These are phyloP conservation scores for Macadamia integrifolia DNA, from an alignment of 164 flowering plant genomes.

Conservation along the genomic window DNA sequence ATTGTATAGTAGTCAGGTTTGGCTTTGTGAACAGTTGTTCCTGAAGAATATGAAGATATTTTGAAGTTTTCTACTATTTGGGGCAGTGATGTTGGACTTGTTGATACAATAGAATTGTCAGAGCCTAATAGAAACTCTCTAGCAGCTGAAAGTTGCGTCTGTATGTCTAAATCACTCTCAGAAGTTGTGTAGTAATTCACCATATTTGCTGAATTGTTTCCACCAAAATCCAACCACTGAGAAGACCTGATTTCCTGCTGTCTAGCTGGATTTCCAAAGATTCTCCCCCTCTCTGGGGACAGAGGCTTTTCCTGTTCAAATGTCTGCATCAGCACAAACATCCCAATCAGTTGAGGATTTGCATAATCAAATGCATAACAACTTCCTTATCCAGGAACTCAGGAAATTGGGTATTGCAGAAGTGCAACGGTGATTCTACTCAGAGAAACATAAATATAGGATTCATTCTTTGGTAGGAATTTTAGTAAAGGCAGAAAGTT, in stretches of 20 bases:
- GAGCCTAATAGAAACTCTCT: constrained; percentile 18
- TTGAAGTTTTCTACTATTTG: constrained; percentile 28
- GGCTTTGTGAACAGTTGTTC: constrained; percentile 19
- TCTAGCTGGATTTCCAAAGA: constrained; percentile 12
- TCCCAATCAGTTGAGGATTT: no score
- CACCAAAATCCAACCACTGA: constrained; percentile 22
- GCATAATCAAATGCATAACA: not conserved
- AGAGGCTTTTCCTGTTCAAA: constrained; percentile 30
- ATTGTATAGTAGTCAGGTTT: constrained; percentile 27
- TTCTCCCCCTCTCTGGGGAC: constrained; percentile 10
- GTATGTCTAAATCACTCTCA: constrained; percentile 10
- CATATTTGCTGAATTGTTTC: constrained; percentile 13
- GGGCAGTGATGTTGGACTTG: constrained; percentile 34
- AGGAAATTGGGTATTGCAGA: not conserved
- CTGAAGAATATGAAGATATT: constrained; percentile 30
- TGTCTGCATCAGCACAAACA: not conserved
- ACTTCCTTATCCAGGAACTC: not conserved
- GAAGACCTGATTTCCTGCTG: constrained; percentile 16
- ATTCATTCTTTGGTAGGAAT: not conserved
- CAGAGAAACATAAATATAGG: not conserved
- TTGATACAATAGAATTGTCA: constrained; percentile 19
- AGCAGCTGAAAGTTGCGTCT: constrained; percentile 17
- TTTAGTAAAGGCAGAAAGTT: not conserved
- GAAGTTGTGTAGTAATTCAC: constrained; percentile 7
- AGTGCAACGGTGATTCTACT: not conserved